These are phyloP conservation scores for Boletus sensibilis DNA, from an alignment of 768 basidiomycete genomes.

Conservation along the genomic window DNA sequence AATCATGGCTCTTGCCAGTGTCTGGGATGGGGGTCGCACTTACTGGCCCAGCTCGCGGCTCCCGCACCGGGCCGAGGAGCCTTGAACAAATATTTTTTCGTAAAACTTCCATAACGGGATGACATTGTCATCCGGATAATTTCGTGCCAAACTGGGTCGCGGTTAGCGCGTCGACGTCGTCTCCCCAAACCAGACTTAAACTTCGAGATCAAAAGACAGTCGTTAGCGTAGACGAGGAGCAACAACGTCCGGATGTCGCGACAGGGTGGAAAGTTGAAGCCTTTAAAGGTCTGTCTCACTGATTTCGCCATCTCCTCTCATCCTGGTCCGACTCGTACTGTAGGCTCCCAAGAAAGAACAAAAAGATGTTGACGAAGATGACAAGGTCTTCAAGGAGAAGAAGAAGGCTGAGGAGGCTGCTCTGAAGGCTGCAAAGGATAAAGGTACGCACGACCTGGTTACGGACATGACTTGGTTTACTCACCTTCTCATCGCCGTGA, in stretches of 20 bases:
- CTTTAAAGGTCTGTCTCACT: slow-evolving; percentile 63
- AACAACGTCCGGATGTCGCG: slow-evolving; percentile 38
- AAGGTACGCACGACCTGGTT: slow-evolving; percentile 46
- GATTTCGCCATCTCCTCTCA: background rate
- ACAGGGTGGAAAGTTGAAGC: slow-evolving; percentile 86
- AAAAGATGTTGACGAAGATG: slow-evolving; percentile 69
- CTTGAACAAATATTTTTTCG: background rate
- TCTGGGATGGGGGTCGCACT: background rate
- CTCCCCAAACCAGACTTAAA: too few relatives aligned
- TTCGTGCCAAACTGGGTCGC: slow-evolving; percentile 1
- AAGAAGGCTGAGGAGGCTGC: slow-evolving; percentile 74
- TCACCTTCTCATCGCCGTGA: background rate
- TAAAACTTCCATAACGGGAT: slow-evolving; percentile 4
- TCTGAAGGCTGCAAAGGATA: slow-evolving; percentile 68
- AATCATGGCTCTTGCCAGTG: background rate
- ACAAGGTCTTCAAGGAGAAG: slow-evolving; percentile 70
- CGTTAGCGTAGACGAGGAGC: background rate
- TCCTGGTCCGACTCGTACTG: background rate
- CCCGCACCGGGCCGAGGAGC: background rate
- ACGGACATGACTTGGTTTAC: background rate
- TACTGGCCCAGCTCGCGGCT: background rate
- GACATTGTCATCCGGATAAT: background rate
- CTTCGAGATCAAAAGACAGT: too few relatives aligned
- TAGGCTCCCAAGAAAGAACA: slow-evolving; percentile 85
- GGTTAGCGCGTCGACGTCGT: background rate